A percentile compares a stretch with the other conserved stretches of the same genome.
Conservation (phyloP, 139 green algal species). For the Astrephomene gubernaculifera region DNA sequence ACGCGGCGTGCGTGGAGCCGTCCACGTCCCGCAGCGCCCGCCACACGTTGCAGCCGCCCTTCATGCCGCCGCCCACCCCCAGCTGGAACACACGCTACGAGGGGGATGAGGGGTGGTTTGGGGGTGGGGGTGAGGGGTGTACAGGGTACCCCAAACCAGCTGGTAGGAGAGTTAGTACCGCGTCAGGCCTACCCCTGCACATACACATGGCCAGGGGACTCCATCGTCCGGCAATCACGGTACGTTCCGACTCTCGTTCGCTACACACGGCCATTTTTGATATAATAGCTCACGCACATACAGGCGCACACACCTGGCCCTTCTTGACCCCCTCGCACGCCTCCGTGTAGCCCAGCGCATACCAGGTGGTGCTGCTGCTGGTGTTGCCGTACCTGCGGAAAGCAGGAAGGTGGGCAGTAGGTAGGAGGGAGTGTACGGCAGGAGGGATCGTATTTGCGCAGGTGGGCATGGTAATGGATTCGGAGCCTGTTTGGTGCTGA, state of each 20-base stretch:
- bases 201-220: too few species aligned
- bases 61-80: slow-evolving; percentile 71
- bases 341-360: slow-evolving; percentile 60
- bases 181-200: too few species aligned
- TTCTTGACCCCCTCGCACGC: slow-evolving; percentile 44
- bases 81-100: slow-evolving; percentile 58
- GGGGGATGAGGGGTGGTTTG: neutral
- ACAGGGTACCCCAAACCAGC: neutral
- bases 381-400: slow-evolving; percentile 74
- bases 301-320: slow-evolving; percentile 41
- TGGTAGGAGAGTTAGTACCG: too few species aligned
- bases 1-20: slow-evolving; percentile 45
- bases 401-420: too few species aligned
- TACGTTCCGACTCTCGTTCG: too few species aligned
- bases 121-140: neutral
- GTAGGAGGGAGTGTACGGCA: too few species aligned
- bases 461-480: too few species aligned
- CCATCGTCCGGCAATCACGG: too few species aligned
- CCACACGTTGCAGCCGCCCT: slow-evolving; percentile 69
- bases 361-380: slow-evolving; percentile 60
- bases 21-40: slow-evolving; percentile 59
- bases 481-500: too few species aligned
- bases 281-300: too few species aligned
- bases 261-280: too few species aligned
- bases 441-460: too few species aligned